These are phyloP conservation scores for Coniferiporia sulphurascens DNA, from an alignment of 1,284 basidiomycete species.

Conservation along the genomic window DNA sequence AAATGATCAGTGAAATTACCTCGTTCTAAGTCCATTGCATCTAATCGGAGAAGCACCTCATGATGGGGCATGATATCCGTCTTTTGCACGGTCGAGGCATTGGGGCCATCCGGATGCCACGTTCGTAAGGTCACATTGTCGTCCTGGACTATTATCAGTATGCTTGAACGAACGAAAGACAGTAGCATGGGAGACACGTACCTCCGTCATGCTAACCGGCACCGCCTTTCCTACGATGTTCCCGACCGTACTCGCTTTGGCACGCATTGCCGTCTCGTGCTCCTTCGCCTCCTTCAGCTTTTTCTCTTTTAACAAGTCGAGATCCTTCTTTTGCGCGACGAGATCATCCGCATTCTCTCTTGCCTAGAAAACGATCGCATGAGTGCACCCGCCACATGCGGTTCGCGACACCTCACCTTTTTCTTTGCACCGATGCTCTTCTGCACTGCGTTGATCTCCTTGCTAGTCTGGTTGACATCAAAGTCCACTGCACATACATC, in stretches of 20 bases:
- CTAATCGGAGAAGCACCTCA: conserved; percentile 89
- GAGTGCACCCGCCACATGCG: background rate
- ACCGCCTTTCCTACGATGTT: conserved; percentile 90
- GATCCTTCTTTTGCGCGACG: conserved; percentile 71
- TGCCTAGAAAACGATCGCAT: conserved; percentile 43
- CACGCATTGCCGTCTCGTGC: conserved; percentile 74
- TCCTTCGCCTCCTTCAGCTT: conserved; percentile 76
- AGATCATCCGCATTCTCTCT: conserved; percentile 90
- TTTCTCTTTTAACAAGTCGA: conserved; percentile 77
- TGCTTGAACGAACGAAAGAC: background rate
- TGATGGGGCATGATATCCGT: conserved; percentile 90
- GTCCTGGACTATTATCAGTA: conserved; percentile 45
- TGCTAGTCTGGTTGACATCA: conserved; percentile 73
- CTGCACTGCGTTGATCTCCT: conserved; percentile 86
- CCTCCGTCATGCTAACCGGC: conserved; percentile 87
- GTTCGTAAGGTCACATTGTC: conserved; percentile 81
- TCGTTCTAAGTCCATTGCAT: conserved; percentile 95
- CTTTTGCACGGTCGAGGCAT: conserved; percentile 54
- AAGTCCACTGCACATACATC: conserved; percentile 63
- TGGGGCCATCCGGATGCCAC: conserved; percentile 85
- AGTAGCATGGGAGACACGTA: conserved; percentile 30
- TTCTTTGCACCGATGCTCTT: conserved; percentile 94
- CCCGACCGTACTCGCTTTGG: conserved; percentile 79
- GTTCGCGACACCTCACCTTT: conserved; percentile 54
- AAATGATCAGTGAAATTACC: conserved; percentile 40